Conservation (phyloP, 2,329 filamentous ascomycete species). For the Cordyceps farinosa region DNA sequence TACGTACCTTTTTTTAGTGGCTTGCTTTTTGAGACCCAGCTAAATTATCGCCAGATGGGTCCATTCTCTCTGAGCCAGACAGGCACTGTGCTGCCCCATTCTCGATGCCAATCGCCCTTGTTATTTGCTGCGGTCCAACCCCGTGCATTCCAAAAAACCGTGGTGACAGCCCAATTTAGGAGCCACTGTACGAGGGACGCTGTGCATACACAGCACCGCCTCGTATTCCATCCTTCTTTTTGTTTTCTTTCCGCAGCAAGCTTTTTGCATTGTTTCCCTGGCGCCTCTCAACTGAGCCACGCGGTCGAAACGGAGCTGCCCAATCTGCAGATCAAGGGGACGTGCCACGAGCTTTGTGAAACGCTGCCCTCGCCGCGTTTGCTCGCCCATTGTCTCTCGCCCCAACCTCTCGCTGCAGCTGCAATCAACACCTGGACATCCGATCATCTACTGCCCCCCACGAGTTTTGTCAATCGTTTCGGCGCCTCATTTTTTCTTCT, state of each 20-base stretch:
- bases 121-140: constrained; percentile 9
- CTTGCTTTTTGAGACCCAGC: neutral
- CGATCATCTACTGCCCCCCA: neutral
- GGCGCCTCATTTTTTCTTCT: neutral
- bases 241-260: neutral
- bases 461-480: neutral
- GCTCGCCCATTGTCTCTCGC: neutral
- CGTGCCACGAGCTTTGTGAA: constrained; percentile 13
- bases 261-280: neutral
- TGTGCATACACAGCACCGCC: constrained; percentile 1
- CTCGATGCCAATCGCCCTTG: constrained; percentile 12
- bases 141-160: constrained; percentile 12
- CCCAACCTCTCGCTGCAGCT: neutral
- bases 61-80: neutral
- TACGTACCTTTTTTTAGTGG: constrained; percentile 14
- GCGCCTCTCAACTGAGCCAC: neutral
- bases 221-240: neutral
- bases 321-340: constrained; percentile 14
- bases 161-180: constrained; percentile 6
- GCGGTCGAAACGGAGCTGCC: neutral
- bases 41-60: constrained; percentile 6
- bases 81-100: neutral
- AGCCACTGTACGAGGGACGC: neutral
- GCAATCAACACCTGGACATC: neutral
- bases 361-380: constrained; percentile 13